A percentile compares a stretch with the other conserved stretches of the same genome.
Evolutionary conservation across 1,139 yeast genomes (phyloP).

Genomic region (Komagataea norvegica): DNA sequence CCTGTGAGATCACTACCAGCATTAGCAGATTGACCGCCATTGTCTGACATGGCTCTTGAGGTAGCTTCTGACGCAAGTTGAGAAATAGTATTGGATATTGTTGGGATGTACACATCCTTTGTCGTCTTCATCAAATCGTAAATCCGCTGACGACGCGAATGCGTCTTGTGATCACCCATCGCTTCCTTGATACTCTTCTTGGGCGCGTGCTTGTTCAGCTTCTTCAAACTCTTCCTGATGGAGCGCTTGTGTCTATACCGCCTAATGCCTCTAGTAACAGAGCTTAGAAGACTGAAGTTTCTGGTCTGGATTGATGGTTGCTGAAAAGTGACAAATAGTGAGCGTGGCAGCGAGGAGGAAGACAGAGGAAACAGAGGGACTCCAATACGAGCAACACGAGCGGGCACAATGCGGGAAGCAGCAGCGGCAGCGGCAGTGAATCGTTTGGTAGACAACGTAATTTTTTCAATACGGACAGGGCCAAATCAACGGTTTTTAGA

Average conservation of each 20-base stretch:
- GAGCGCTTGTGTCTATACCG: background rate
- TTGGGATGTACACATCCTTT: slow-evolving; percentile 54
- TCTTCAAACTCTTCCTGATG: background rate
- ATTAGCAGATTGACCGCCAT: slow-evolving; percentile 11
- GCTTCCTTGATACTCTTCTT: no score
- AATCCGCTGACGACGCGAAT: slow-evolving; percentile 25
- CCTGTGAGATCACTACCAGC: slow-evolving; percentile 16
- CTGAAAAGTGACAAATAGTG: no score
- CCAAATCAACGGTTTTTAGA: no score
- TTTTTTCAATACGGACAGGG: no score
- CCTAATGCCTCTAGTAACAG: background rate
- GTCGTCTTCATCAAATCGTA: slow-evolving; percentile 50
- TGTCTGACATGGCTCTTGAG: slow-evolving; percentile 22
- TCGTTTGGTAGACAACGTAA: no score
- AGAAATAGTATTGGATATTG: slow-evolving; percentile 43
- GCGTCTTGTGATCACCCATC: background rate
- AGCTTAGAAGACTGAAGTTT: background rate
- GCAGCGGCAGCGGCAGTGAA: no score
- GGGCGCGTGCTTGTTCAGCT: background rate
- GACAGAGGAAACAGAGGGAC: no score
- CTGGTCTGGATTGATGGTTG: no score
- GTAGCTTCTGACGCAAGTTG: slow-evolving; percentile 48
- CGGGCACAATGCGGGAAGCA: no score
- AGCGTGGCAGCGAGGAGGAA: no score
- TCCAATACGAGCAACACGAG: no score